Evolutionary conservation across 805 yeast genomes (phyloP).

Genomic region (Debaryomyces maramus): DNA sequence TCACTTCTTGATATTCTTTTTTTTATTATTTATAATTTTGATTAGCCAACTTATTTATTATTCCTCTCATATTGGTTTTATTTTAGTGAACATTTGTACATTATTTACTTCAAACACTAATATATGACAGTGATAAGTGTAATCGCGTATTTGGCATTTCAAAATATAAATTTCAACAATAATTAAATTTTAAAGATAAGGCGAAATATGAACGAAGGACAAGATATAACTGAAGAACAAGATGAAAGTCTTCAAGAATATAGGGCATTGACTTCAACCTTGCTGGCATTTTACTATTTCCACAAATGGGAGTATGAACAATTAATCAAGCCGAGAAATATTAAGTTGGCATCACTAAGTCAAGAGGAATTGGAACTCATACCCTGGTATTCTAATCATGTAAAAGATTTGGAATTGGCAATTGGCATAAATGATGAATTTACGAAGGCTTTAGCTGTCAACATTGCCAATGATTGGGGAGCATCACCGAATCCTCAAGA

Average conservation of each 20-base stretch:
- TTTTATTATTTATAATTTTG: too few species aligned
- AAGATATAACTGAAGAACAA: too few species aligned
- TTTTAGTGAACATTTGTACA: too few species aligned
- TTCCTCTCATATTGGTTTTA: too few species aligned
- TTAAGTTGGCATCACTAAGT: conserved; percentile 31
- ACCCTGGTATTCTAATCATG: conserved; percentile 51
- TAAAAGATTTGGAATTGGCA: conserved; percentile 40
- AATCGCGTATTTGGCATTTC: too few species aligned
- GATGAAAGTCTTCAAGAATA: conserved; percentile 28
- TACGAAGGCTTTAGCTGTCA: conserved; percentile 40
- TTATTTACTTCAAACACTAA: too few species aligned
- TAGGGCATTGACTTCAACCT: conserved; percentile 36
- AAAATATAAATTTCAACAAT: too few species aligned
- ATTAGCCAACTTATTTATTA: too few species aligned
- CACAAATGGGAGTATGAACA: conserved; percentile 33
- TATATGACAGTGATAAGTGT: too few species aligned
- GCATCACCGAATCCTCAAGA: conserved; percentile 31
- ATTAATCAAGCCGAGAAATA: conserved; percentile 31
- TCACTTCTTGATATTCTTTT: too few species aligned
- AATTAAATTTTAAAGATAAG: too few species aligned
- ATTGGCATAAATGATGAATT: conserved; percentile 47
- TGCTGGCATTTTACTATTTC: conserved; percentile 35
- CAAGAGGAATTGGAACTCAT: conserved; percentile 42
- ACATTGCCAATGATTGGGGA: conserved; percentile 54
- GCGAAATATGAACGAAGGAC: too few species aligned